Conservation (phyloP, 106 monocot genomes). For the Posidonia australis region DNA sequence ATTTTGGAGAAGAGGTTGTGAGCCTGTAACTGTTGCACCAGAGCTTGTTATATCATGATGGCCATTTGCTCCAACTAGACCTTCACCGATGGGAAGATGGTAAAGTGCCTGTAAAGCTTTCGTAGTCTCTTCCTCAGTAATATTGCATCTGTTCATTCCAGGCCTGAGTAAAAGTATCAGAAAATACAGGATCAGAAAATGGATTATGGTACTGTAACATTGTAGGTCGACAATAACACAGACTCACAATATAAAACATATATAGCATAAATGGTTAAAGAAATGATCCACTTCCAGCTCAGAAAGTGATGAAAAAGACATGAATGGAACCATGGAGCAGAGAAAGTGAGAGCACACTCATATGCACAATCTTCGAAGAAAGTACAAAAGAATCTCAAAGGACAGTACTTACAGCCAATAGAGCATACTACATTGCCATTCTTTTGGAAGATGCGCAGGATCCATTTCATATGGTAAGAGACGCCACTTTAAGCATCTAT, state of each 20-base stretch:
- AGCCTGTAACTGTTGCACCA: slow-evolving; percentile 2
- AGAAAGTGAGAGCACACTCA: background rate
- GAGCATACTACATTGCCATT: slow-evolving; percentile 32
- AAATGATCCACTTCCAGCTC: too few species aligned
- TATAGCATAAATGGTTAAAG: too few species aligned
- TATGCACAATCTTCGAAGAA: background rate
- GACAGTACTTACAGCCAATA: slow-evolving; percentile 27
- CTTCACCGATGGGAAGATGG: slow-evolving; percentile 16
- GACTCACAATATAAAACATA: too few species aligned
- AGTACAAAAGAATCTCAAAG: background rate
- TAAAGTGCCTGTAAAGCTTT: slow-evolving; percentile 32
- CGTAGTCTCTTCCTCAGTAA: slow-evolving; percentile 35
- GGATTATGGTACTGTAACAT: background rate
- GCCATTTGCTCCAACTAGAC: slow-evolving; percentile 3
- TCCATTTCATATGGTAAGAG: slow-evolving; percentile 24
- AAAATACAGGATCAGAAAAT: slow-evolving; percentile 5
- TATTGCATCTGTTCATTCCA: slow-evolving; percentile 36
- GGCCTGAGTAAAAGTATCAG: slow-evolving; percentile 20
- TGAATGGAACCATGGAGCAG: too few species aligned
- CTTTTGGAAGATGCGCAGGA: slow-evolving; percentile 18
- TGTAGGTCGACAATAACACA: too few species aligned
- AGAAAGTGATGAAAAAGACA: too few species aligned
- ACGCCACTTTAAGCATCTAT: slow-evolving; percentile 30
- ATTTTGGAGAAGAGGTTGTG: slow-evolving; percentile 6
- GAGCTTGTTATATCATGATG: slow-evolving; percentile 14